Base-by-base conservation (phyloP, 1,284 basidiomycete species). In the Ustilago loliicola region DNA sequence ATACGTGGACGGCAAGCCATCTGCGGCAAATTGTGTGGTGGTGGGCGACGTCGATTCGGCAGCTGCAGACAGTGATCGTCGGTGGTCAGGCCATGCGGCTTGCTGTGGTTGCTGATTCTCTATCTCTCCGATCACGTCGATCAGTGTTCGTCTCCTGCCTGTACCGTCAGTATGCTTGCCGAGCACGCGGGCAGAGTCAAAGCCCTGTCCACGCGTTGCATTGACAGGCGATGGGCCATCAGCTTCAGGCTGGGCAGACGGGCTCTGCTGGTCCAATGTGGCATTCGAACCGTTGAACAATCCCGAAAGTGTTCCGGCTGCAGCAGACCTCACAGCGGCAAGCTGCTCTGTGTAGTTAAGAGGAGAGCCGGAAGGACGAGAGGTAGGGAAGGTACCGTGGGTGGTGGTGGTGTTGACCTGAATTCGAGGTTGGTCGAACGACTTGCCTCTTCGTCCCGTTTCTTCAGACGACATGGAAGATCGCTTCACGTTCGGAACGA, bases 61-160 rank as follows among this genome's bases (percentile, higher is more conserved):
- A 23, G 73, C 61, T 1, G 68, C 73, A 21, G 73, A 76, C 4
- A 55, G 11, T 1, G 73, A 65, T 8, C 73, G 64, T 15, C 65
- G 68, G 38, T 68, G 73, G 4, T 75, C 67, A 4, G 42, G 1
- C 63, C 52, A 64, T 1, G 56, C 30, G n/a, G 59, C 23, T 32
- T 47, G 54, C n/a, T 45, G 56, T 29, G 68, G 65, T 7, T 45
- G 53, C 38, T 63, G 61, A 7, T 53, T 61, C 51, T 78, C 72
- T 30, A 74, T 59, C 47, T 78, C 64, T 55, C 72, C 76, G 23
- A 74, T 73, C 61, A 78, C 68, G 17, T 78, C 76, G 32, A 78
- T 71, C 27, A 78, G 38, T 1, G 76, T 78, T 17, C 68, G 61
- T 36, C 68, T 32, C 21, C 64, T 45, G 7, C 67, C 72, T 3